Percentiles rank a stretch among this genome's conserved stretches.
These are phyloP conservation scores for Dactylellina haptotyla DNA, from an alignment of 2,329 filamentous ascomycete genomes.

Conservation along the genomic window DNA sequence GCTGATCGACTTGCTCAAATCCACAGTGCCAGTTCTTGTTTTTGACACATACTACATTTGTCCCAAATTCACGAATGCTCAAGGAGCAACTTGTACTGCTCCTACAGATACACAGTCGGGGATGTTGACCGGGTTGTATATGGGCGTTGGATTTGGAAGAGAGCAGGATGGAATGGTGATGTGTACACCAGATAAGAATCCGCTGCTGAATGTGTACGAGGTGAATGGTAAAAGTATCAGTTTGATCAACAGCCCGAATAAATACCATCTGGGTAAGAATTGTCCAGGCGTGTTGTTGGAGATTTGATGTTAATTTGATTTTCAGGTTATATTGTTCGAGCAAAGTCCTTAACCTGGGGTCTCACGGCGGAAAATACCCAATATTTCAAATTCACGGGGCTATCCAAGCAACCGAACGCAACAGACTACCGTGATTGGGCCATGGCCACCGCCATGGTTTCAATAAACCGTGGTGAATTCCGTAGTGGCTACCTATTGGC, in stretches of 20 bases:
- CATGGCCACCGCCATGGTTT: conserved; percentile 18
- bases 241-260: not conserved
- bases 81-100: conserved; percentile 12
- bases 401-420: conserved; percentile 37
- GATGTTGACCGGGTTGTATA: conserved; percentile 27
- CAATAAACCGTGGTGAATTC: conserved; percentile 16
- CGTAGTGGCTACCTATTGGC: conserved; percentile 20
- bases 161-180: conserved; percentile 44
- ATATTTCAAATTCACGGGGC: conserved; percentile 11
- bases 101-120: conserved; percentile 10
- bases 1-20: conserved; percentile 8
- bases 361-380: conserved; percentile 28
- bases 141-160: conserved; percentile 48
- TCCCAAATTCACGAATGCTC: conserved; percentile 24
- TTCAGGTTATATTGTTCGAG: conserved; percentile 35
- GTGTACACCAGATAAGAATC: conserved; percentile 52
- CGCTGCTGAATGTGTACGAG: conserved; percentile 33
- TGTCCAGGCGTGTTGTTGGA: not conserved
- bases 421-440: conserved; percentile 37
- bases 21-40: conserved; percentile 28
- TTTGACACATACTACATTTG: conserved; percentile 36
- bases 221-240: conserved; percentile 25
- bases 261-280: conserved; percentile 23
- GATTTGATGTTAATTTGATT: not conserved
- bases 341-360: conserved; percentile 16